Conservation (phyloP, 2,329 filamentous ascomycete species). For the Sodiomyces alkalinus region DNA sequence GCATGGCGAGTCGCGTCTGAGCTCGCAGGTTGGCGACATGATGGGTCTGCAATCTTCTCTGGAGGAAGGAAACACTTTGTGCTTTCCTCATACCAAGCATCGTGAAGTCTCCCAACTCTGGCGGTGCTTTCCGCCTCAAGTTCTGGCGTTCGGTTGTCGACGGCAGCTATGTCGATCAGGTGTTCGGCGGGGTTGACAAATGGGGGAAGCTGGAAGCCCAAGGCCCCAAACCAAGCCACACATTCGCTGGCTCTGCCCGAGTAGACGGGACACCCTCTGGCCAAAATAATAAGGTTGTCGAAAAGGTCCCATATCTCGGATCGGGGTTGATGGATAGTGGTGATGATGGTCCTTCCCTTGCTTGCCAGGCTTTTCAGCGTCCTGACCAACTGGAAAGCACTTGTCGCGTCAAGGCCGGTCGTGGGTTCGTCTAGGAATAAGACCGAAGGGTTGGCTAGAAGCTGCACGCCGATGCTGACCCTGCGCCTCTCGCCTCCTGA, state of each 20-base stretch:
- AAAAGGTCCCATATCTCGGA: slow-evolving; percentile 71
- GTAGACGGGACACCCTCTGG: slow-evolving; percentile 52
- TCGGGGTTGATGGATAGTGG: slow-evolving; percentile 62
- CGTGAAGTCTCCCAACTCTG: slow-evolving; percentile 46
- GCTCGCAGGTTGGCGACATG: slow-evolving; percentile 2
- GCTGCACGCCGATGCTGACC: slow-evolving; percentile 63
- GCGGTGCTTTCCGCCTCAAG: slow-evolving; percentile 43
- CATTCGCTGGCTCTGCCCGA: slow-evolving; percentile 44
- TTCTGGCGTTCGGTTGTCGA: slow-evolving; percentile 56
- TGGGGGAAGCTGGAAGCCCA: slow-evolving; percentile 46
- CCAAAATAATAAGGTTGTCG: slow-evolving; percentile 54
- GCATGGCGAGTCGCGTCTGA: slow-evolving; percentile 27
- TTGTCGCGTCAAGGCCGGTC: slow-evolving; percentile 62
- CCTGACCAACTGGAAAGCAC: slow-evolving; percentile 56
- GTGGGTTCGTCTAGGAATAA: slow-evolving; percentile 70
- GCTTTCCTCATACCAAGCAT: slow-evolving; percentile 11
- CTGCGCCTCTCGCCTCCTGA: slow-evolving; percentile 67
- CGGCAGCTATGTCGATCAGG: slow-evolving; percentile 57
- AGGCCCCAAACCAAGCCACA: slow-evolving; percentile 45
- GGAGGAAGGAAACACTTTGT: slow-evolving; percentile 11
- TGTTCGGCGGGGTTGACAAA: slow-evolving; percentile 71
- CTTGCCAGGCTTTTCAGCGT: slow-evolving; percentile 53
- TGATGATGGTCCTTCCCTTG: slow-evolving; percentile 56
- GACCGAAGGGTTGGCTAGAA: slow-evolving; percentile 65
- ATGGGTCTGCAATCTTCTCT: slow-evolving; percentile 4